These are phyloP conservation scores for Fusarium sp. DNA, from an alignment of 2,329 filamentous ascomycete genomes.

Conservation along the genomic window DNA sequence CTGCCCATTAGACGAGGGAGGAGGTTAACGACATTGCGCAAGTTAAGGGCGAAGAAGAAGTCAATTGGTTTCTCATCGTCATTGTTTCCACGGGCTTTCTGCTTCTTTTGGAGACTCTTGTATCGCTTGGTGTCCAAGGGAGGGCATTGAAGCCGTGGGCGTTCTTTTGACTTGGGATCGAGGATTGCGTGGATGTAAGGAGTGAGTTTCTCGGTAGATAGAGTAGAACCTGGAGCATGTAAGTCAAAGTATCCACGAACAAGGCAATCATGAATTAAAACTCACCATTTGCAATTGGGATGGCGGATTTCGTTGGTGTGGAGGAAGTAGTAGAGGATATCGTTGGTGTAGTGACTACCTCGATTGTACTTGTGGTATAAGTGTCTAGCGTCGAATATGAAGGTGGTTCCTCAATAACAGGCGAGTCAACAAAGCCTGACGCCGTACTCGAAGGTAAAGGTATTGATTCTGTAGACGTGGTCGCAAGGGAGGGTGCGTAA, in stretches of 20 bases:
- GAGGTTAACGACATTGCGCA: slow-evolving; percentile 58
- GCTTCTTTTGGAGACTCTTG: slow-evolving; percentile 28
- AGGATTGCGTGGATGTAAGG: slow-evolving; percentile 48
- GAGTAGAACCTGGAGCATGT: slow-evolving; percentile 48
- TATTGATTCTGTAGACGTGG: slow-evolving; percentile 1
- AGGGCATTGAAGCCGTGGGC: slow-evolving; percentile 47
- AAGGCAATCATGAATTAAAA: rapidly evolving
- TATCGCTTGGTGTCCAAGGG: slow-evolving; percentile 37
- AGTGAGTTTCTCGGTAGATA: slow-evolving; percentile 34
- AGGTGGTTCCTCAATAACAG: background rate
- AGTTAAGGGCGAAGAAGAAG: slow-evolving; percentile 66
- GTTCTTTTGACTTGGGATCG: slow-evolving; percentile 39
- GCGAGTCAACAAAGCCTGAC: background rate
- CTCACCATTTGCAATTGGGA: slow-evolving; percentile 13
- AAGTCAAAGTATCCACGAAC: background rate
- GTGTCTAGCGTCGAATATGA: slow-evolving; percentile 6
- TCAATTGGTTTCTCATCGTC: slow-evolving; percentile 20
- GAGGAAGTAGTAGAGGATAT: background rate
- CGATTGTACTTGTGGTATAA: slow-evolving; percentile 2
- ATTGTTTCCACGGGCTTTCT: background rate
- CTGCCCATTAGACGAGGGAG: slow-evolving; percentile 64
- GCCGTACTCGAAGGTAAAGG: background rate
- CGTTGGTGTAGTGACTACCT: background rate
- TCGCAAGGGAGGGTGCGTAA: background rate
- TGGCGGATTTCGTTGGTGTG: slow-evolving; percentile 1